Evolutionary conservation across 371 early-diverging fungal species (phyloP), one percentile per base, ranked within the genome.

Genomic region (Dentiscutata heterogama): DNA sequence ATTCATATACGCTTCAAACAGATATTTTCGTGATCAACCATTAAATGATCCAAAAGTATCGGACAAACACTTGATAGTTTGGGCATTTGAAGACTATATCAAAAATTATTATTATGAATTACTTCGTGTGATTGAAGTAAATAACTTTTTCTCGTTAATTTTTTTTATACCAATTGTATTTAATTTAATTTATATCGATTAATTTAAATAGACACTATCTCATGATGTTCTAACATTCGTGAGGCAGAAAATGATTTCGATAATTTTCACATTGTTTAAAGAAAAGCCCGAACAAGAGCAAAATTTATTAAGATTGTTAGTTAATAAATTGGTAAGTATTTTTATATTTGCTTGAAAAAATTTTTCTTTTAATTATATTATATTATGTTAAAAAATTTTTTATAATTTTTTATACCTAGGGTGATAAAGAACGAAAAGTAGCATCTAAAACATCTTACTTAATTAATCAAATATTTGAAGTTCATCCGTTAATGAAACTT

Each of bases 241-340:
- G 35, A 94, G 95, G 77, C 92, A 92, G 83, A 94, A 91, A 83
- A 93, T 93, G 89, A 87, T 98, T 4, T 85, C 86, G 11, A 92
- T 91, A 86, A 91, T 97, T 67, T 87, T 90, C 73, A 94, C 95
- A 83, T 88, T 99, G 54, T 87, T 98, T 78, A 86, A 89, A 60
- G 87, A 92, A 31, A 97, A 97, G 85, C 97, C 98, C 10, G 99
- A 99, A 87, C 97, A 98, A 87, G 99, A 99, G 84, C 94, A 95
- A 74, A 98, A 97, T 82, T 89, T 99, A 80, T 90, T 99, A 61
- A 91, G 94, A 53, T 84, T 99, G 74, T 90, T 99, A 29, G 94
- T 97, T 81, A 97, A 97, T 93, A 99, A 98, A 85, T 87, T 99
- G 73, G 88, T 87, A 86, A 58, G 31, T 27, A 3, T 7, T 8